Conservation (phyloP, 192 early-diverging fungal genomes). For the Podila epicladia region DNA sequence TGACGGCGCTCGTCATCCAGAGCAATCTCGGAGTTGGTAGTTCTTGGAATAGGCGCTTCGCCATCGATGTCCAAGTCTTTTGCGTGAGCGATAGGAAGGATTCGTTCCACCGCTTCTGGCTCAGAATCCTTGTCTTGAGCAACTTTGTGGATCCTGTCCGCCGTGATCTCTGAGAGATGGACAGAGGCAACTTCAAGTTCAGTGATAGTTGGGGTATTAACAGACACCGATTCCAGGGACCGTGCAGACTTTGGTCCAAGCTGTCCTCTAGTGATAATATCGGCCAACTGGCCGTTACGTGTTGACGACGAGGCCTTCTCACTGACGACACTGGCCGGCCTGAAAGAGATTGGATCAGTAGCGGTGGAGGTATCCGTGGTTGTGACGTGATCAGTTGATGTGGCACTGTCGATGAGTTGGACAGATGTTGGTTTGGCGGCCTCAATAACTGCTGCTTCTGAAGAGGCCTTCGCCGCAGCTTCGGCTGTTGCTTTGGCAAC, state of each 20-base stretch:
- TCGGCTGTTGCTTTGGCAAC: background rate
- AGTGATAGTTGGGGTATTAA: conserved; percentile 21
- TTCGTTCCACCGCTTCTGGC: conserved; percentile 4
- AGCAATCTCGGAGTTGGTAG: background rate
- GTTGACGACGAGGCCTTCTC: background rate
- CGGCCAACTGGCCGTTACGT: conserved; percentile 1
- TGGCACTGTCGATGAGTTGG: background rate
- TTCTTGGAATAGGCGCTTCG: background rate
- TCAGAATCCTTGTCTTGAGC: conserved; percentile 7
- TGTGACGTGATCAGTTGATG: background rate
- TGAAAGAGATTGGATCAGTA: background rate
- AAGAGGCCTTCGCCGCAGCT: background rate
- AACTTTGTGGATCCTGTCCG: background rate
- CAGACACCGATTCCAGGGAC: conserved; percentile 4
- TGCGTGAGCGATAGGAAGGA: background rate
- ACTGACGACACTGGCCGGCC: background rate
- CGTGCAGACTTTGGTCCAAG: background rate
- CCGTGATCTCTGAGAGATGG: conserved; percentile 9
- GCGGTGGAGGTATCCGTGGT: background rate
- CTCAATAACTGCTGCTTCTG: background rate
- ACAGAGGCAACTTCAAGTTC: conserved; percentile 30
- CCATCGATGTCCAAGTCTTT: background rate
- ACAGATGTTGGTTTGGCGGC: background rate
- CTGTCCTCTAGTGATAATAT: conserved; percentile 21
- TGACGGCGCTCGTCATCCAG: background rate